These are phyloP conservation scores for Ustulina deusta DNA, from an alignment of 2,329 filamentous ascomycete genomes.

Conservation along the genomic window DNA sequence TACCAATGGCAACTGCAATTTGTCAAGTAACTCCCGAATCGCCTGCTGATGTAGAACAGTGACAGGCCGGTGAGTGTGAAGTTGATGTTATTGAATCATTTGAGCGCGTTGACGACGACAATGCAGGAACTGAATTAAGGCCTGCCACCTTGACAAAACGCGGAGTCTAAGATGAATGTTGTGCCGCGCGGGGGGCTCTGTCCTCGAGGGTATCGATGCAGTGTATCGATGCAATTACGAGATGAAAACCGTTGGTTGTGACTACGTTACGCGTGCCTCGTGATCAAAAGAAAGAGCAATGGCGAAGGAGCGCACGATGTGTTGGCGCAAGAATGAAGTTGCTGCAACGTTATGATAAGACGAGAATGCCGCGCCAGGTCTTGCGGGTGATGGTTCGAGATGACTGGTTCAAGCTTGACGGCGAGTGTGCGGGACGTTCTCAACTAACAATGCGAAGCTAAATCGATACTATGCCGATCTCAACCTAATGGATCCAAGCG, in stretches of 20 bases:
- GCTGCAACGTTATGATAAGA: constrained; percentile 30
- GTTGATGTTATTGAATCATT: constrained; percentile 61
- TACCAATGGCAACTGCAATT: background rate
- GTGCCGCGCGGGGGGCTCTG: background rate
- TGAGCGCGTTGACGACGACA: constrained; percentile 26
- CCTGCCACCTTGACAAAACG: constrained; percentile 43
- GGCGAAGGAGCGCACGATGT: constrained; percentile 17
- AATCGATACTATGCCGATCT: constrained; percentile 7
- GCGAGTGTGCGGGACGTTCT: background rate
- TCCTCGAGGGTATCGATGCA: background rate
- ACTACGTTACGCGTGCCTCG: background rate
- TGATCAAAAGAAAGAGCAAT: background rate
- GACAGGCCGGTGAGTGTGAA: constrained; percentile 45
- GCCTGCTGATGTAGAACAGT: constrained; percentile 53
- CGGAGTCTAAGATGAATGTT: background rate
- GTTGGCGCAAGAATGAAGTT: constrained; percentile 2
- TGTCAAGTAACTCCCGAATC: constrained; percentile 55
- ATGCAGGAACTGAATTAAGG: constrained; percentile 20
- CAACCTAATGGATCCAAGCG: constrained; percentile 5
- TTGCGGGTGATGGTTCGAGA: constrained; percentile 8
- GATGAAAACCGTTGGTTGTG: background rate
- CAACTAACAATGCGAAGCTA: constrained; percentile 6
- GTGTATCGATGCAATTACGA: background rate
- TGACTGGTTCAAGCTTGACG: constrained; percentile 12
- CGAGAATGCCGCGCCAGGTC: background rate